A percentile compares a stretch with the other conserved stretches of the same genome.
phyloP scores from a whole-genome alignment of 225 moss, liverwort and hornwort species.

The Sphagnum tenellum region DNA sequence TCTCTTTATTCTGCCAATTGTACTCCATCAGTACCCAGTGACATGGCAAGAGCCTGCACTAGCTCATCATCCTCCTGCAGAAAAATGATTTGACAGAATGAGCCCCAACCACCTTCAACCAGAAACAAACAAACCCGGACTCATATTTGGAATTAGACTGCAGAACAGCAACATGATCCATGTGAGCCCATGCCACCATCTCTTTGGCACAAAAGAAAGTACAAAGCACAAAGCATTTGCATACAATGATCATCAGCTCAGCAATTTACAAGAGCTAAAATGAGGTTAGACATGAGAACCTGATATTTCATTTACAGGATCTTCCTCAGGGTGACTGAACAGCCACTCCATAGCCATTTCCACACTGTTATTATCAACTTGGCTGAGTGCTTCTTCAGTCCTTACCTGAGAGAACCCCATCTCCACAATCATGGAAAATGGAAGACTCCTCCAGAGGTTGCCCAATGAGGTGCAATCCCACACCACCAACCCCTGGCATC shows the following conservation, averaged over 20 bases:
- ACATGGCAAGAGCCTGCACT: conserved; percentile 79
- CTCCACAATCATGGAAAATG: conserved; percentile 74
- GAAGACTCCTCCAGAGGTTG: conserved; percentile 84
- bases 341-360: conserved; percentile 97
- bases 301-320: conserved; percentile 7
- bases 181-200: too few relatives aligned
- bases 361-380: conserved; percentile 67
- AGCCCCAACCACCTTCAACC: too few relatives aligned
- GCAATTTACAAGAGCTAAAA: too few relatives aligned
- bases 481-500: conserved; percentile 31
- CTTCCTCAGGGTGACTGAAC: conserved; percentile 78
- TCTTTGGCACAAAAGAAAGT: too few relatives aligned
- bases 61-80: conserved; percentile 88
- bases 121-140: too few relatives aligned
- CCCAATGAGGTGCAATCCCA: conserved; percentile 53
- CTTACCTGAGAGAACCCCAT: conserved; percentile 87
- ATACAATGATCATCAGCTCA: too few relatives aligned
- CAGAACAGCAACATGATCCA: too few relatives aligned
- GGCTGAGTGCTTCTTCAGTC: conserved; percentile 88
- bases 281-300: too few relatives aligned
- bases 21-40: conserved; percentile 58
- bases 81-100: too few relatives aligned
- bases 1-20: conserved; percentile 44
- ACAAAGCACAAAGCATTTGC: too few relatives aligned
- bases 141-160: too few relatives aligned